Percentiles rank a stretch among this genome's conserved stretches.
phyloP scores from a whole-genome alignment of 176 grass and related monocot genomes.

The Musa beccarii region DNA sequence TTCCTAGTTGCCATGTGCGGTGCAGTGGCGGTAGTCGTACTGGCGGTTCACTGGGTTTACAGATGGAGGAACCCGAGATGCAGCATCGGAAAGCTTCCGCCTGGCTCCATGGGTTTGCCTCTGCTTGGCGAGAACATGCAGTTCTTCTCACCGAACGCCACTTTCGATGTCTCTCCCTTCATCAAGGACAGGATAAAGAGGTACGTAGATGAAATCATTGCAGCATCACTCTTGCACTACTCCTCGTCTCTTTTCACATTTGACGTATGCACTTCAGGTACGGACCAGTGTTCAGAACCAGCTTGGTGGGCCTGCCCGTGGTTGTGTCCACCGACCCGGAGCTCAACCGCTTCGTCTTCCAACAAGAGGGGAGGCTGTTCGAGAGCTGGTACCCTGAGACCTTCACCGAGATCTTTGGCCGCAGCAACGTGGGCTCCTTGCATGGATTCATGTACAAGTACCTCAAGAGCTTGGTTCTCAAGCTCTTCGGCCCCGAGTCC shows the following conservation, averaged over 20 bases:
- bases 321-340: conserved; percentile 65
- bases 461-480: conserved; percentile 59
- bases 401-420: conserved; percentile 77
- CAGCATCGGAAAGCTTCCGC: conserved; percentile 22
- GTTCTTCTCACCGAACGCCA: conserved; percentile 64
- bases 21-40: not conserved
- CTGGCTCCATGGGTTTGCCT: conserved; percentile 29
- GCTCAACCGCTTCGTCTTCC: conserved; percentile 57
- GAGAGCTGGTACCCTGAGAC: conserved; percentile 86
- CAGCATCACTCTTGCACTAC: not conserved
- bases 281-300: conserved; percentile 74
- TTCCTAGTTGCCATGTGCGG: not conserved
- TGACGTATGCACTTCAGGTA: conserved; percentile 23
- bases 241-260: not conserved
- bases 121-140: conserved; percentile 27
- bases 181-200: conserved; percentile 40
- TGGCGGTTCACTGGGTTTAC: not conserved
- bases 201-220: conserved; percentile 7
- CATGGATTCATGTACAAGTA: conserved; percentile 92
- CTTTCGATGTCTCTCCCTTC: conserved; percentile 51
- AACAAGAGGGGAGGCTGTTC: conserved; percentile 77
- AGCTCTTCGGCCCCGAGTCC: conserved; percentile 68
- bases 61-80: conserved; percentile 23
- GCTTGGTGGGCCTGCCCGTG: conserved; percentile 46
- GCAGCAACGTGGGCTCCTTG: conserved; percentile 53